phyloP scores from a whole-genome alignment of 257 asterid genomes.

The Datura wrightii region DNA sequence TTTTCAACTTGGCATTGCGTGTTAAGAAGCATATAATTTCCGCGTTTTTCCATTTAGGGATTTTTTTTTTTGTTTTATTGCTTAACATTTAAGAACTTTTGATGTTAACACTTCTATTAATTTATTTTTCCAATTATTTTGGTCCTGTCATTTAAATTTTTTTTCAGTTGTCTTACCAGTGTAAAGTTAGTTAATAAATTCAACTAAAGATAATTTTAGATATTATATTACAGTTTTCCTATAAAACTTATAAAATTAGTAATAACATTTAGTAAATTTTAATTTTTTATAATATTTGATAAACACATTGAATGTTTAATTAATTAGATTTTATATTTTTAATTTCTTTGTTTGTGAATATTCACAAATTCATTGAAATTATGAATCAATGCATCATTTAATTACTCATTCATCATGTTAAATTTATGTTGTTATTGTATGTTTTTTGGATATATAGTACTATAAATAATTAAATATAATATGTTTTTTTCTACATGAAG shows the following conservation, averaged over 20 bases:
- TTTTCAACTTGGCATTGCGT: neutral
- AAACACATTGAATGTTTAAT: neutral
- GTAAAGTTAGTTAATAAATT: conserved; percentile 1
- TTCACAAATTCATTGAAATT: neutral
- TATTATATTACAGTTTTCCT: neutral
- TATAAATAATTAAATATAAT: neutral
- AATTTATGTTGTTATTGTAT: neutral
- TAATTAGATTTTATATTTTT: neutral
- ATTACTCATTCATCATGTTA: neutral
- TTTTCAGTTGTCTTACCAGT: neutral
- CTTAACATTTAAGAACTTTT: neutral
- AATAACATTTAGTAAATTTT: neutral
- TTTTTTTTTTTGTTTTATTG: neutral
- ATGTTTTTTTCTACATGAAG: neutral
- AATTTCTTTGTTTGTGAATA: neutral
- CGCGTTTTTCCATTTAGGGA: neutral
- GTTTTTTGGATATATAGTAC: neutral
- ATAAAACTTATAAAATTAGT: neutral
- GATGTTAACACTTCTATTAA: neutral
- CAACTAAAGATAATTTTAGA: too few species aligned
- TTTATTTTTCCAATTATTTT: neutral
- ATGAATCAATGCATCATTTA: neutral
- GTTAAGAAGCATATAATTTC: neutral
- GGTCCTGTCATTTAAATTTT: neutral
- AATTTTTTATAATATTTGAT: neutral